phyloP scores from a whole-genome alignment of 805 yeast genomes.

The Komagataella populi region DNA sequence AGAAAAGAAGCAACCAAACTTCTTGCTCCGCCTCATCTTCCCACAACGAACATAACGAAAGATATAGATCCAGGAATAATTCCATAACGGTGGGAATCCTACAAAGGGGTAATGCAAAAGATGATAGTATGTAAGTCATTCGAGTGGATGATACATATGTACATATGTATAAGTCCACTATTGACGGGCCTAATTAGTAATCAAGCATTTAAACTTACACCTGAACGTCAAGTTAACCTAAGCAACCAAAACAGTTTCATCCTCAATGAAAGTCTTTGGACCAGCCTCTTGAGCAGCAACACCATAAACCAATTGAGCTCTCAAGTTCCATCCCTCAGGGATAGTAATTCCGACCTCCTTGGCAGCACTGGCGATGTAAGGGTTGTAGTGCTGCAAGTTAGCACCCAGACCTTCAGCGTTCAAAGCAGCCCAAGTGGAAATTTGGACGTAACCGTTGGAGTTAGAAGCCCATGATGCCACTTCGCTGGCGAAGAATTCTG shows the following conservation, averaged over 20 bases:
- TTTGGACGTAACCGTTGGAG: slow-evolving; percentile 35
- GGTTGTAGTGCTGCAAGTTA: slow-evolving; percentile 40
- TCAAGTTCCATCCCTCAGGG: slow-evolving; percentile 29
- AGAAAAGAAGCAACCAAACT: slow-evolving; percentile 1
- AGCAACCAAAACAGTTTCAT: slow-evolving; percentile 3
- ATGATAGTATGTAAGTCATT: not conserved
- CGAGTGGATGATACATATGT: not conserved
- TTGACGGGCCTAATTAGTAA: not conserved
- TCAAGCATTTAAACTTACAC: not conserved
- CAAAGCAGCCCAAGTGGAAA: slow-evolving; percentile 34
- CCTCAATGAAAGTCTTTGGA: slow-evolving; percentile 27
- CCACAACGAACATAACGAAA: not conserved
- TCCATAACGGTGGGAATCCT: slow-evolving; percentile 7
- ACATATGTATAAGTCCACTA: not conserved
- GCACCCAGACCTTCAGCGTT: slow-evolving; percentile 31
- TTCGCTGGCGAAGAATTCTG: slow-evolving; percentile 22
- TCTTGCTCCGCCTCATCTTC: not conserved
- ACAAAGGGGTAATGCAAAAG: slow-evolving; percentile 17
- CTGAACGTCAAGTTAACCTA: not conserved
- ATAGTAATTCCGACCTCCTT: slow-evolving; percentile 22
- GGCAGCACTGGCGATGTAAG: slow-evolving; percentile 20
- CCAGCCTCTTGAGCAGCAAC: slow-evolving; percentile 18
- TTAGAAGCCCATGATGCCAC: slow-evolving; percentile 37
- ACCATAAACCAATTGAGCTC: slow-evolving; percentile 39
- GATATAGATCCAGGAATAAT: not conserved